Percentiles rank a stretch among this genome's conserved stretches.
phyloP scores from a whole-genome alignment of 306 rosid genomes.

The Quercus bicolor region DNA sequence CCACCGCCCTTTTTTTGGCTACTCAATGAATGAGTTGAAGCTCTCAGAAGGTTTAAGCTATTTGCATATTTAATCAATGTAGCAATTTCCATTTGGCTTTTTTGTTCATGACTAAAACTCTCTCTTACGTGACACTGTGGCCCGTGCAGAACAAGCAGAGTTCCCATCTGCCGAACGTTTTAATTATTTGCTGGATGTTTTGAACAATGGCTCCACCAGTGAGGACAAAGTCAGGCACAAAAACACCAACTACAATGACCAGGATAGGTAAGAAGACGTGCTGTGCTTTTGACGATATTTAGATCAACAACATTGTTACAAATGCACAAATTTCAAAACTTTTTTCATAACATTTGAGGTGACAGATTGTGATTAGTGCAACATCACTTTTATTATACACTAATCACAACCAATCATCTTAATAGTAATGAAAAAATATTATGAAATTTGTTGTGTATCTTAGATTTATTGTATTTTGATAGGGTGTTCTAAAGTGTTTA shows the following conservation, averaged over 20 bases:
- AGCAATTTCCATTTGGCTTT: background rate
- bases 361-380: too few species aligned
- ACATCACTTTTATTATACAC: too few species aligned
- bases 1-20: slow-evolving; percentile 22
- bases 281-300: background rate
- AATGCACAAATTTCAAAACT: too few species aligned
- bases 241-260: slow-evolving; percentile 23
- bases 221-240: slow-evolving; percentile 21
- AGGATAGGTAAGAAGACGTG: slow-evolving; percentile 23
- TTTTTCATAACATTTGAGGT: too few species aligned
- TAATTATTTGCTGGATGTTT: slow-evolving; percentile 26
- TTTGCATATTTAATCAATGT: background rate
- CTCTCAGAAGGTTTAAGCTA: slow-evolving; percentile 30
- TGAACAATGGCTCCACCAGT: slow-evolving; percentile 33
- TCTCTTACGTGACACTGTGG: background rate
- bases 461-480: background rate
- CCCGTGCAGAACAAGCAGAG: slow-evolving; percentile 24
- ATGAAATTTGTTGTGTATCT: too few species aligned
- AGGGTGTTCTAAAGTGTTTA: background rate
- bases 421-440: too few species aligned
- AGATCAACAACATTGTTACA: background rate
- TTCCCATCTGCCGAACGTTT: slow-evolving; percentile 26
- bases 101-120: background rate
- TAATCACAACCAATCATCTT: too few species aligned
- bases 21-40: slow-evolving; percentile 23